Conservation (phyloP, 2,329 filamentous ascomycete species). For the Hypomyces perniciosus region DNA sequence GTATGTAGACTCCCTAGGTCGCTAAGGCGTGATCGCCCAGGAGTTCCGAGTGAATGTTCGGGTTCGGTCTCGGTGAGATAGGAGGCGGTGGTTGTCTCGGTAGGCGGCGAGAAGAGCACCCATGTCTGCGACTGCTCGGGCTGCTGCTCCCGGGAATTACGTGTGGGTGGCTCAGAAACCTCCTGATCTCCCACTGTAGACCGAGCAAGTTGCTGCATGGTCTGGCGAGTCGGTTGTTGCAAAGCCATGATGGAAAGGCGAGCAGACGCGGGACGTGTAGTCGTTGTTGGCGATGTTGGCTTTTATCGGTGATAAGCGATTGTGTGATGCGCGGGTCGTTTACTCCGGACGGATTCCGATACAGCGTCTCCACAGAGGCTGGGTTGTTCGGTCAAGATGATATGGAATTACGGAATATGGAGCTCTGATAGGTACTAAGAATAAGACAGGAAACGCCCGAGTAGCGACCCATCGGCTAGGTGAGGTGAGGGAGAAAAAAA, state of each 20-base stretch:
- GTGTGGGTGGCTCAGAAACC: slow-evolving; percentile 19
- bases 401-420: too few relatives aligned
- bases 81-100: slow-evolving; percentile 56
- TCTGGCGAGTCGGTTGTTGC: slow-evolving; percentile 52
- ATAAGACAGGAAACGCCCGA: too few relatives aligned
- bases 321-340: background rate
- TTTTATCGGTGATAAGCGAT: slow-evolving; percentile 8
- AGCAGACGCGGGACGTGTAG: background rate
- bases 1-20: slow-evolving; percentile 76
- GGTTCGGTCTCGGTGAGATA: slow-evolving; percentile 63
- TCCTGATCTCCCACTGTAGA: slow-evolving; percentile 35
- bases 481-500: too few relatives aligned
- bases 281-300: slow-evolving; percentile 1
- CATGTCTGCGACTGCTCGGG: slow-evolving; percentile 81
- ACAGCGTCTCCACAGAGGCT: too few relatives aligned
- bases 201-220: slow-evolving; percentile 43
- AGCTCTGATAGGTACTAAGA: too few relatives aligned
- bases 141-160: slow-evolving; percentile 26
- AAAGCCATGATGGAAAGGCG: slow-evolving; percentile 45
- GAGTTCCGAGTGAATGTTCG: slow-evolving; percentile 56
- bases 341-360: slow-evolving; percentile 3
- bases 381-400: too few relatives aligned
- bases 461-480: too few relatives aligned
- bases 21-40: slow-evolving; percentile 67
- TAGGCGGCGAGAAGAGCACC: slow-evolving; percentile 84